Evolutionary conservation across 2,329 filamentous ascomycete genomes (phyloP).

Genomic region (Fusarium keratoplasticum): DNA sequence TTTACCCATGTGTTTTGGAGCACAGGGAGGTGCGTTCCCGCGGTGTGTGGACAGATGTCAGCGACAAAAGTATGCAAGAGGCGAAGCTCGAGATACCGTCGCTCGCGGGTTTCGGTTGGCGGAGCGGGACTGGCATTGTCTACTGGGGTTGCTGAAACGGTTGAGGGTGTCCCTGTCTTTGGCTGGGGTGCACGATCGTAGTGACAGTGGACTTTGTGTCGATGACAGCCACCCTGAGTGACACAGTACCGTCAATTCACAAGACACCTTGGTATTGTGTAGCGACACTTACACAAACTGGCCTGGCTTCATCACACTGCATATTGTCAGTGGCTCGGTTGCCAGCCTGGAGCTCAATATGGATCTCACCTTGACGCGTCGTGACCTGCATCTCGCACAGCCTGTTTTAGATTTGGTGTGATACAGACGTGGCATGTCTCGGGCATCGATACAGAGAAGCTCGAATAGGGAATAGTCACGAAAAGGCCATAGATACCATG

Average conservation of each 20-base stretch:
- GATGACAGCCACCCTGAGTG: conserved; percentile 33
- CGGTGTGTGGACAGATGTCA: conserved; percentile 28
- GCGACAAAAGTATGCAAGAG: conserved; percentile 37
- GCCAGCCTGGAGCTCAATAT: no score
- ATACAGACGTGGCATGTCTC: conserved; percentile 41
- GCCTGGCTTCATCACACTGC: conserved; percentile 38
- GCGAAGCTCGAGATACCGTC: conserved; percentile 38
- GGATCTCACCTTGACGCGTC: conserved; percentile 42
- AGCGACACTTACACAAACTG: conserved; percentile 34
- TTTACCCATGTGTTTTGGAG: conserved; percentile 33
- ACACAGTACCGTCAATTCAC: neutral
- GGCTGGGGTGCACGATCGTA: conserved; percentile 28
- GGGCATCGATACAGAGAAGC: neutral
- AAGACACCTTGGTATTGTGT: neutral
- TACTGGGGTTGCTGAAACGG: neutral
- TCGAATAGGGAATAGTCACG: neutral
- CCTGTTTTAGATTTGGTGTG: conserved; percentile 48
- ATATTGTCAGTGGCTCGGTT: neutral
- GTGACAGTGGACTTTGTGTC: conserved; percentile 32
- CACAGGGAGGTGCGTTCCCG: conserved; percentile 29
- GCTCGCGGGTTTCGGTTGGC: conserved; percentile 24
- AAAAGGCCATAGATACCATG: neutral
- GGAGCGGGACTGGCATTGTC: neutral
- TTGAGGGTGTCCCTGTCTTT: neutral
- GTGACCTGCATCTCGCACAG: conserved; percentile 42